phyloP scores from a whole-genome alignment of 805 yeast species.

The Kodamaea kaohsiungensis region DNA sequence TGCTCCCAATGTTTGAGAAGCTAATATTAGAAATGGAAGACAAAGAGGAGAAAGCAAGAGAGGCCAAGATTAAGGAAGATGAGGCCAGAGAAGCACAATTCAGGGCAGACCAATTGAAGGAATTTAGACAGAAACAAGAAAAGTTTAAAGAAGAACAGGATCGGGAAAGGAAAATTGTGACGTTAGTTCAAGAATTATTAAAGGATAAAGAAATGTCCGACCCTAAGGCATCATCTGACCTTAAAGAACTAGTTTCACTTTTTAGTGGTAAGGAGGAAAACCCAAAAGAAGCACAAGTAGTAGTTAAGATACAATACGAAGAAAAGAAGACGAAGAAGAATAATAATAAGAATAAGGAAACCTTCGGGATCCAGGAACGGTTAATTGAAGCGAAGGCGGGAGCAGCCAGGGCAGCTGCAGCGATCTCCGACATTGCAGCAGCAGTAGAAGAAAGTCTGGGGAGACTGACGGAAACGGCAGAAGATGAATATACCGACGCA shows the following conservation, averaged over 20 bases:
- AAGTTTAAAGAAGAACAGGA: not conserved
- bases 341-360: not conserved
- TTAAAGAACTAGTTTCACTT: not conserved
- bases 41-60: not conserved
- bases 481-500: not conserved
- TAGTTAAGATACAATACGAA: not conserved
- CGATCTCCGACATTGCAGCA: not conserved
- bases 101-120: not conserved
- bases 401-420: not conserved
- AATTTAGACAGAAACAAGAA: not conserved
- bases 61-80: not conserved
- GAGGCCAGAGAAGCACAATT: not conserved
- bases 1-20: constrained; percentile 12
- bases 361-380: not conserved
- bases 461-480: not conserved
- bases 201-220: not conserved
- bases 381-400: not conserved
- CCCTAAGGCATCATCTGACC: not conserved
- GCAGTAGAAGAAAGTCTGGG: not conserved
- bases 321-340: not conserved
- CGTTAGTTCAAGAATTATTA: not conserved
- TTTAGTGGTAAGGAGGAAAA: not conserved
- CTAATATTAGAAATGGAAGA: constrained; percentile 3
- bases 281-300: not conserved
- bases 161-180: not conserved